phyloP scores from a whole-genome alignment of 228 moss, liverwort and hornwort genomes.

The Sphagnum magellanicum region DNA sequence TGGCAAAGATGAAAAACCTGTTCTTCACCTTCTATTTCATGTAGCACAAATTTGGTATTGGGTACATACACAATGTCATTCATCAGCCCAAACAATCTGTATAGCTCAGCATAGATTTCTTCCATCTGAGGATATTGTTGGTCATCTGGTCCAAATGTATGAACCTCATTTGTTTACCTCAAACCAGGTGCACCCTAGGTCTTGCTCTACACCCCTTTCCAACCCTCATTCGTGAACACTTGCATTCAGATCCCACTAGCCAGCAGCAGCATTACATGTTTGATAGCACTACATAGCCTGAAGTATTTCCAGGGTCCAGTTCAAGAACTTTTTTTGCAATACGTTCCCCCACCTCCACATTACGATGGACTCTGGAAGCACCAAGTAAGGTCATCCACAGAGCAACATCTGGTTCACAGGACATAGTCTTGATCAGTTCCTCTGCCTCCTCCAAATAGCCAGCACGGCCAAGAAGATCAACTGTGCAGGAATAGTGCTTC shows the following conservation, averaged over 20 bases:
- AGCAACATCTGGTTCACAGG: constrained; percentile 12
- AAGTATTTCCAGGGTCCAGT: constrained; percentile 19
- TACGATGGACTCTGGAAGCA: constrained; percentile 25
- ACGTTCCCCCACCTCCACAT: constrained; percentile 36
- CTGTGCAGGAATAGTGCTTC: constrained; percentile 44
- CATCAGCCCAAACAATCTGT: constrained; percentile 15
- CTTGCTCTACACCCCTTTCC: constrained; percentile 17
- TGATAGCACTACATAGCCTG: constrained; percentile 37
- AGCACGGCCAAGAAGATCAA: constrained; percentile 34
- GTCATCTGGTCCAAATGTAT: constrained; percentile 12
- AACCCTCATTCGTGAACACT: constrained; percentile 31
- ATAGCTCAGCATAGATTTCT: constrained; percentile 28
- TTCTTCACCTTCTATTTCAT: constrained; percentile 30
- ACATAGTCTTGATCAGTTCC: constrained; percentile 37
- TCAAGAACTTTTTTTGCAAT: constrained; percentile 27
- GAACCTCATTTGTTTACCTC: constrained; percentile 24
- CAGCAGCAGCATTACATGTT: constrained; percentile 42
- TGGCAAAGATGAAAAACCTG: constrained; percentile 33
- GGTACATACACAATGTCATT: constrained; percentile 29
- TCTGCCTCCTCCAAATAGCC: constrained; percentile 41
- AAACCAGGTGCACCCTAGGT: constrained; percentile 18
- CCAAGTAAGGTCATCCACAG: constrained; percentile 32
- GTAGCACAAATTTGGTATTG: constrained; percentile 38
- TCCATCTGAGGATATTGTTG: constrained; percentile 24
- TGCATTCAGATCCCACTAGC: constrained; percentile 28